These are phyloP conservation scores for Posidonia australis DNA, from an alignment of 106 monocot genomes.

Conservation along the genomic window DNA sequence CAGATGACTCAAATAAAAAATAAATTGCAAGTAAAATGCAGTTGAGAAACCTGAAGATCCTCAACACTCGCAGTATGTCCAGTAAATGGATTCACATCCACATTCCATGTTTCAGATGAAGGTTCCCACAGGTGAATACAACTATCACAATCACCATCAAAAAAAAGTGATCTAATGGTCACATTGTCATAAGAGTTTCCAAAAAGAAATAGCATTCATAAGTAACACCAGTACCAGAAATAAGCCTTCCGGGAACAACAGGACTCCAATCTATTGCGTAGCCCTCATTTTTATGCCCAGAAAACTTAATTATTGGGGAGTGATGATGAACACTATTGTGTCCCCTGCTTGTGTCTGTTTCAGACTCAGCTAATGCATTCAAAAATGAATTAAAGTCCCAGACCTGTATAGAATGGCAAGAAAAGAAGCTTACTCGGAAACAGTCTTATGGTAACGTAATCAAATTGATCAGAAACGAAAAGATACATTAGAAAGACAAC, in stretches of 20 bases:
- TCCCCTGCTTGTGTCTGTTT: constrained; percentile 31
- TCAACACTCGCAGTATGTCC: constrained; percentile 91
- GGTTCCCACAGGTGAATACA: constrained; percentile 92
- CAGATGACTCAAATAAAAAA: not conserved
- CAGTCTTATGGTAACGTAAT: not conserved
- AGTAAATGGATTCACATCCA: constrained; percentile 69
- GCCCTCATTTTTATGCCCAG: constrained; percentile 78
- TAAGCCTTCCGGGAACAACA: constrained; percentile 80
- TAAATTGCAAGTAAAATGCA: not conserved
- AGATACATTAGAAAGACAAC: not conserved
- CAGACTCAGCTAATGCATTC: constrained; percentile 70
- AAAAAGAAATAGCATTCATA: not conserved
- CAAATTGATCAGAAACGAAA: no score
- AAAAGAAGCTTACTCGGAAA: not conserved
- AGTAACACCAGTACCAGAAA: constrained; percentile 45
- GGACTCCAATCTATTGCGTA: constrained; percentile 98
- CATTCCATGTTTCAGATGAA: constrained; percentile 67
- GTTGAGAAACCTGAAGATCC: constrained; percentile 66
- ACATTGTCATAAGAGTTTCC: not conserved
- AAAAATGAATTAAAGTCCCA: constrained; percentile 76
- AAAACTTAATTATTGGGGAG: constrained; percentile 57
- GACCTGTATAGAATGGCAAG: constrained; percentile 34
- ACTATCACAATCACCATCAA: constrained; percentile 70
- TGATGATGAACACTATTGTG: constrained; percentile 36
- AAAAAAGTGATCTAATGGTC: not conserved